Percentiles rank a stretch among this genome's conserved stretches.
Evolutionary conservation across 2,329 filamentous ascomycete genomes (phyloP).

Genomic region (Sordariomycetes sp.): DNA sequence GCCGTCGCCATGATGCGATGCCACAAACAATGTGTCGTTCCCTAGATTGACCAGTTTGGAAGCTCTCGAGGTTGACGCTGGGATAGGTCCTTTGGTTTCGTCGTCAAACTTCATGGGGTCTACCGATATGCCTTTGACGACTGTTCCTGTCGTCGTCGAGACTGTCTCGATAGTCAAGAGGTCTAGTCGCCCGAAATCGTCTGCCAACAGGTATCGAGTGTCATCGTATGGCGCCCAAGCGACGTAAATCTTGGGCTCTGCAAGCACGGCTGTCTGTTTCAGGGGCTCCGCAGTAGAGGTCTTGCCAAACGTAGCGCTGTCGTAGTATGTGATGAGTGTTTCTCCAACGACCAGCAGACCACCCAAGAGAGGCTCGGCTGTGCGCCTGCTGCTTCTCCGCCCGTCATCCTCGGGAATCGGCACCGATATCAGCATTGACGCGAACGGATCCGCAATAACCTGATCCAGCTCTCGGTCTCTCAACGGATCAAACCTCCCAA

Average conservation of each 20-base stretch:
- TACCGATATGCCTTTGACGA: slow-evolving; percentile 66
- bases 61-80: slow-evolving; percentile 74
- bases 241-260: slow-evolving; percentile 78
- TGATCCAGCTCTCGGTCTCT: slow-evolving; percentile 47
- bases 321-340: slow-evolving; percentile 76
- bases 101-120: slow-evolving; percentile 26
- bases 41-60: slow-evolving; percentile 72
- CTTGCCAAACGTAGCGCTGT: slow-evolving; percentile 62
- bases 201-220: slow-evolving; percentile 76
- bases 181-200: slow-evolving; percentile 82
- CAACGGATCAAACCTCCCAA: slow-evolving; percentile 43
- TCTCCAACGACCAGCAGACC: slow-evolving; percentile 70
- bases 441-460: slow-evolving; percentile 44
- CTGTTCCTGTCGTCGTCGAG: slow-evolving; percentile 53
- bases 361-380: slow-evolving; percentile 51
- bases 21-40: slow-evolving; percentile 68
- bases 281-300: slow-evolving; percentile 53
- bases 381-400: too few relatives aligned
- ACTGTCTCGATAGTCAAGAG: slow-evolving; percentile 69
- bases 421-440: slow-evolving; percentile 55
- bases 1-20: slow-evolving; percentile 87
- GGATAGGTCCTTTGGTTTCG: slow-evolving; percentile 12
- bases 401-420: slow-evolving; percentile 41
- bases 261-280: too few relatives aligned
- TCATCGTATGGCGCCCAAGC: slow-evolving; percentile 81